Base-by-base conservation (phyloP, 2,329 filamentous ascomycete genomes). In the Ambrosiella cleistominuta region DNA sequence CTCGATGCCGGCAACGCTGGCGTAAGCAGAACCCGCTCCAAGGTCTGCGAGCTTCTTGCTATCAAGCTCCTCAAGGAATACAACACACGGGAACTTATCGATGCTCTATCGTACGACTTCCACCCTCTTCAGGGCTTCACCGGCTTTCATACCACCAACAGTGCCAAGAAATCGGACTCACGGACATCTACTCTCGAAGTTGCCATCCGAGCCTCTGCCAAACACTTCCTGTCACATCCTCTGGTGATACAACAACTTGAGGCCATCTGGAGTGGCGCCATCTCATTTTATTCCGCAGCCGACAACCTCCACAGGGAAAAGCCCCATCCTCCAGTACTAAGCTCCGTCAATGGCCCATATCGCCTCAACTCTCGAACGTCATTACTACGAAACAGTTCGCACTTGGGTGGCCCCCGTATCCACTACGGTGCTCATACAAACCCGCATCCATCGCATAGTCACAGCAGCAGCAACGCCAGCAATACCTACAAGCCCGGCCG, bases 191-290 rank as follows among this genome's bases (percentile, higher is more conserved):
- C 90, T 7, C 79, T 96, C 38, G 91, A 96, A 71, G 83, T 97
- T 60, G 90, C 91, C 61, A 96, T 97, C 65, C 82, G 88, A 63
- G 88, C 90, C 17, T 90, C 90, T 62, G 87, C 91, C 19, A 96
- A 97, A 71, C 85, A 88, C 64, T 95, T 96, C 64, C 75, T 97
- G 4, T 86, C 91, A 7, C 90, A 96, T 66, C 90, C 91, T 0
- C 75, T 96, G 2, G 89, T 96, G 0, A 85, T 96, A 7, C 88
- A 94, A 68, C 90, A 96, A 67, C 75, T 97, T n/a, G 89, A 96
- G 69, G 90, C 89, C 50, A 95, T 97, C 62, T 97, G 91, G 91
- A 91, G 88, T 17, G 91, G 91, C 36, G 91, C 86, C 15, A 93
- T 97, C 63, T 89, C 93, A 63, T 96, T 97, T 66, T 89, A 95